Evolutionary conservation across 768 basidiomycete species (phyloP).

Genomic region (Suillus tomentosus): DNA sequence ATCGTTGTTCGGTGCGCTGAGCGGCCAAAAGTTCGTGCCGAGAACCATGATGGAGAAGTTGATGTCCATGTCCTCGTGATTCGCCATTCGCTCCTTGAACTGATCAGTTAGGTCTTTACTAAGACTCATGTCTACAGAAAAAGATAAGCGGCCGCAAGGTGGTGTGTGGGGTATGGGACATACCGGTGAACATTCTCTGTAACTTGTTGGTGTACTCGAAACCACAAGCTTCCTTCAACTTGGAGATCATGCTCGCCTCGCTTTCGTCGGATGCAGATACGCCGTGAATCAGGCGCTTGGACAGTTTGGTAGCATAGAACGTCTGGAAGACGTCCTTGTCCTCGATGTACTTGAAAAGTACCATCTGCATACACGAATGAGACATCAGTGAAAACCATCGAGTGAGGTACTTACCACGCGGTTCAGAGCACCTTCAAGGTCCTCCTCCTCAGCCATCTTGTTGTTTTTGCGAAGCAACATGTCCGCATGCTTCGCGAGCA

Average conservation of each 20-base stretch:
- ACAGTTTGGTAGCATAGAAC: slow-evolving; percentile 94
- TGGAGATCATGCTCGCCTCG: slow-evolving; percentile 97
- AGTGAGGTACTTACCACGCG: slow-evolving; percentile 66
- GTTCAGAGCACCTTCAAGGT: slow-evolving; percentile 86
- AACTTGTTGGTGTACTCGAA: slow-evolving; percentile 97
- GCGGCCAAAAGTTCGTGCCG: slow-evolving; percentile 95
- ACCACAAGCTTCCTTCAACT: slow-evolving; percentile 94
- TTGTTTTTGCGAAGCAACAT: slow-evolving; percentile 90
- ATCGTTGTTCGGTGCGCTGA: slow-evolving; percentile 80
- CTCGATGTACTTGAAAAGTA: slow-evolving; percentile 96
- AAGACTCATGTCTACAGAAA: slow-evolving; percentile 80
- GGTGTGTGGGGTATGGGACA: slow-evolving; percentile 13
- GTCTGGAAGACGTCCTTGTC: slow-evolving; percentile 99
- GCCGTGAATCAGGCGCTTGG: slow-evolving; percentile 88
- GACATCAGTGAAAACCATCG: slow-evolving; percentile 9
- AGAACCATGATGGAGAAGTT: slow-evolving; percentile 93
- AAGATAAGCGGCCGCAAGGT: slow-evolving; percentile 6
- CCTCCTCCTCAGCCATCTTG: slow-evolving; percentile 90
- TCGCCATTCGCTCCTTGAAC: slow-evolving; percentile 93
- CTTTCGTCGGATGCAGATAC: slow-evolving; percentile 95
- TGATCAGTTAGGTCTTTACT: slow-evolving; percentile 95
- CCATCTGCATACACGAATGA: slow-evolving; percentile 62
- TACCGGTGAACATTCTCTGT: slow-evolving; percentile 95
- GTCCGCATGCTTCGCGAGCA: slow-evolving; percentile 92
- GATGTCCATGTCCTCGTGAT: slow-evolving; percentile 84